Conservation (phyloP, 2,329 filamentous ascomycete genomes). For the Ascochyta koolunga region DNA sequence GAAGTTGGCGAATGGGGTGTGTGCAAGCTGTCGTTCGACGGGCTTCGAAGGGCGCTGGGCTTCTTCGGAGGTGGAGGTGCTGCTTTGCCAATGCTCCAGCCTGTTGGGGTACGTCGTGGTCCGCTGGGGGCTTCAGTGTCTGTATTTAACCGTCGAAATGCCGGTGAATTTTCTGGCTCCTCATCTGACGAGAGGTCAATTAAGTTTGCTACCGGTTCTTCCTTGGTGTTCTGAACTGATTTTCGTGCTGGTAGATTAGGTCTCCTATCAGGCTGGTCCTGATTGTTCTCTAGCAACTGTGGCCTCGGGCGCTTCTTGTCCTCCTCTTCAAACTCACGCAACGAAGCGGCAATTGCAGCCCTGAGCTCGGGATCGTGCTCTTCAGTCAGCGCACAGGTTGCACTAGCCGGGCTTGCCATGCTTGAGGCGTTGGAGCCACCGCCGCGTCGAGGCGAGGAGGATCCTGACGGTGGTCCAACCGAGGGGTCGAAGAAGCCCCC, state of each 20-base stretch:
- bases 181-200: slow-evolving; percentile 58
- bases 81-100: slow-evolving; percentile 28
- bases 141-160: slow-evolving; percentile 32
- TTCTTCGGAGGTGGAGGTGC: slow-evolving; percentile 43
- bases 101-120: slow-evolving; percentile 1
- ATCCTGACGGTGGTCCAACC: slow-evolving; percentile 45
- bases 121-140: slow-evolving; percentile 25
- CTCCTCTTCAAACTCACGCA: slow-evolving; percentile 54
- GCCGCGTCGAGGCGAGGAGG: slow-evolving; percentile 27
- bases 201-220: slow-evolving; percentile 46
- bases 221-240: slow-evolving; percentile 29
- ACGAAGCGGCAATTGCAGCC: slow-evolving; percentile 56
- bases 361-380: slow-evolving; percentile 56
- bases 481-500: slow-evolving; percentile 79
- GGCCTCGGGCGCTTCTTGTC: slow-evolving; percentile 42
- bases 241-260: slow-evolving; percentile 47
- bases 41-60: slow-evolving; percentile 47
- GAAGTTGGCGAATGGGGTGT: slow-evolving; percentile 21
- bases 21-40: slow-evolving; percentile 35
- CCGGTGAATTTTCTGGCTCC: slow-evolving; percentile 27
- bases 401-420: slow-evolving; percentile 17
- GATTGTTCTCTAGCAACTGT: slow-evolving; percentile 41
- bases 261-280: slow-evolving; percentile 41
- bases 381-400: slow-evolving; percentile 31
- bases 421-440: slow-evolving; percentile 17